phyloP scores from a whole-genome alignment of 1,284 basidiomycete species.

The Sporisorium sorghi region DNA sequence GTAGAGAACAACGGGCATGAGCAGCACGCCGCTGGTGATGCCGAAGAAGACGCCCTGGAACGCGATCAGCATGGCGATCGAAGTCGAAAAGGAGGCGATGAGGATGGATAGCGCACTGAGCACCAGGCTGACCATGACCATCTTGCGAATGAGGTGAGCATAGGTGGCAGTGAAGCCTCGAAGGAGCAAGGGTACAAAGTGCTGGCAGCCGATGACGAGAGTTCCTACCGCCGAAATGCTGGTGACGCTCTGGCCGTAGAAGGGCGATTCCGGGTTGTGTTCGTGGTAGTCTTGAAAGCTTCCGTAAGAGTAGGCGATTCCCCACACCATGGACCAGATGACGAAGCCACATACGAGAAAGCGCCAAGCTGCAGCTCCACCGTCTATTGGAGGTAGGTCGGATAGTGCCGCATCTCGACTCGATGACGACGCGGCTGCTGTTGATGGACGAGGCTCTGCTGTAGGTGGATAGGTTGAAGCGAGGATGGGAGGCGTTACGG shows the following conservation, averaged over 20 bases:
- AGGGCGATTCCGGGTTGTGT: conserved; percentile 41
- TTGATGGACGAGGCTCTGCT: conserved; percentile 8
- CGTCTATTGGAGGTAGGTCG: conserved; percentile 25
- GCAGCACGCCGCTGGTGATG: conserved; percentile 32
- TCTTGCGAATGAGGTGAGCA: conserved; percentile 29
- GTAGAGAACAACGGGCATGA: conserved; percentile 53
- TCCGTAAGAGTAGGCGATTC: conserved; percentile 55
- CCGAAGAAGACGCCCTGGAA: conserved; percentile 56
- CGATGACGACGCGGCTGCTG: conserved; percentile 2
- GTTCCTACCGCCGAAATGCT: conserved; percentile 53
- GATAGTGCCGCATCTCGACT: background rate
- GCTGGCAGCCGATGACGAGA: conserved; percentile 44
- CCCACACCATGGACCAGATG: conserved; percentile 51
- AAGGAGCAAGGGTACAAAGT: conserved; percentile 45
- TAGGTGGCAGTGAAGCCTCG: conserved; percentile 38
- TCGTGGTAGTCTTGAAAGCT: conserved; percentile 62
- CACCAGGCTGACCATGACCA: conserved; percentile 27
- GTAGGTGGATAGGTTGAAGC: conserved; percentile 21
- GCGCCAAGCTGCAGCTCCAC: conserved; percentile 26
- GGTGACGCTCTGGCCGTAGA: conserved; percentile 40
- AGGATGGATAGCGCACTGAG: conserved; percentile 36
- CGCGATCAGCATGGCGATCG: conserved; percentile 36
- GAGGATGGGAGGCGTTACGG: conserved; percentile 22
- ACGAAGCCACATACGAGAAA: conserved; percentile 29
- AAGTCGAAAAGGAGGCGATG: conserved; percentile 36